phyloP scores from a whole-genome alignment of 2,329 filamentous ascomycete species.

The Talaromyces rugulosus region DNA sequence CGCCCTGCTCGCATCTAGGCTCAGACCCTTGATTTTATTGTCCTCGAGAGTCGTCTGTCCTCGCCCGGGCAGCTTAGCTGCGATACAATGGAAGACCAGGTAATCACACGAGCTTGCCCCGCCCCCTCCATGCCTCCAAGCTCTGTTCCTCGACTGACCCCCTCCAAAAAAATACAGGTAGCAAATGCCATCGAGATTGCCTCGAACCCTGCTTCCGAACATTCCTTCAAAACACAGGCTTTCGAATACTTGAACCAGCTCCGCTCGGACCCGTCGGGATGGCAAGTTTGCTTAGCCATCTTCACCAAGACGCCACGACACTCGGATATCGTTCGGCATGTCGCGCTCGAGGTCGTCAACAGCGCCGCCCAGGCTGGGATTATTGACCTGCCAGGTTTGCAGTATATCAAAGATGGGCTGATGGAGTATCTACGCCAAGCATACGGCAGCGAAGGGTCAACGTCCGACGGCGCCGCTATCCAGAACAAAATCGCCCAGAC shows the following conservation, averaged over 20 bases:
- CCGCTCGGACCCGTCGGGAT: constrained; percentile 75
- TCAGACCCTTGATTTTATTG: not conserved
- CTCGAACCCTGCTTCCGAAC: constrained; percentile 74
- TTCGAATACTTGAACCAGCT: constrained; percentile 62
- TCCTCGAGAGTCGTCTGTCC: constrained; percentile 19
- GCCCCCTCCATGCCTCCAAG: constrained; percentile 16
- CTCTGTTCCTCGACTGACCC: not conserved
- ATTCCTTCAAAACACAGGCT: constrained; percentile 72
- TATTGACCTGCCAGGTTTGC: constrained; percentile 68
- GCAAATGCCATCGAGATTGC: constrained; percentile 95
- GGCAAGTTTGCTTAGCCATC: constrained; percentile 82
- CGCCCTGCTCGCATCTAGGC: not conserved
- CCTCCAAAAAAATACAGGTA: constrained; percentile 53
- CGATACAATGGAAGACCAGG: constrained; percentile 42
- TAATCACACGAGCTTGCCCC: constrained; percentile 20
- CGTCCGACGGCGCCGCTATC: constrained; percentile 68
- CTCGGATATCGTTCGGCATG: constrained; percentile 80
- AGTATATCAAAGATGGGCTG: constrained; percentile 73
- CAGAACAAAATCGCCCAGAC: constrained; percentile 98
- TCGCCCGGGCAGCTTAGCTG: constrained; percentile 32
- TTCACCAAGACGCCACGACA: constrained; percentile 74
- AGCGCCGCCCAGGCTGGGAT: constrained; percentile 78
- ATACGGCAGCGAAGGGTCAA: constrained; percentile 58
- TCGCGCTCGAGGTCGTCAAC: constrained; percentile 89
- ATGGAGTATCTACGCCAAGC: constrained; percentile 73